Percentiles rank a stretch among this genome's conserved stretches.
Conservation (phyloP, 192 early-diverging fungal species). For the Umbelopsis vinacea region DNA sequence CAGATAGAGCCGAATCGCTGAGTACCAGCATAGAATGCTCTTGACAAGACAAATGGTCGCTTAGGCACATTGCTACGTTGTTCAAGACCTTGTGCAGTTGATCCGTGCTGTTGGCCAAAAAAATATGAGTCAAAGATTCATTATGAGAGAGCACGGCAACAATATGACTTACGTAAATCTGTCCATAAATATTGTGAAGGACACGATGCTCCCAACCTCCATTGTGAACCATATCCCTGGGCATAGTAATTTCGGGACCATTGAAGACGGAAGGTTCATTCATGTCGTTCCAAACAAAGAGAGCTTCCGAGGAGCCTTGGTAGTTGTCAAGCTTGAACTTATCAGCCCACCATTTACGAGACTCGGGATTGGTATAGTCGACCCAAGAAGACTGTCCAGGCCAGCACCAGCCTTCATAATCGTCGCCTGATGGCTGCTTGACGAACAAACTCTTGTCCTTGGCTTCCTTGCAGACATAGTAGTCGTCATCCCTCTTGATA, state of each 20-base stretch:
- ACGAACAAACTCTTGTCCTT: constrained; percentile 76
- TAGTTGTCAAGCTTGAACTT: constrained; percentile 83
- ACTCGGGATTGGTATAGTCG: constrained; percentile 84
- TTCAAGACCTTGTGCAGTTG: constrained; percentile 82
- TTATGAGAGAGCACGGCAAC: background rate
- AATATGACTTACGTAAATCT: constrained; percentile 65
- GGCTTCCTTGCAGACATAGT: constrained; percentile 79
- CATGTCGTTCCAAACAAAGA: constrained; percentile 99
- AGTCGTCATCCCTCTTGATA: constrained; percentile 84
- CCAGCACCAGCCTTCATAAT: constrained; percentile 99
- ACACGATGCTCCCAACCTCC: constrained; percentile 92
- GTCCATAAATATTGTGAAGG: constrained; percentile 93
- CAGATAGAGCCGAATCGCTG: constrained; percentile 96
- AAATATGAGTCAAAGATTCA: too few relatives aligned
- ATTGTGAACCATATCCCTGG: constrained; percentile 89
- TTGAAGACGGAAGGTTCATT: constrained; percentile 98
- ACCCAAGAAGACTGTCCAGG: constrained; percentile 90
- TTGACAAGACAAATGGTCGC: constrained; percentile 93
- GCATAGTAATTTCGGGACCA: constrained; percentile 97
- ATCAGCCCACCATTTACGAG: constrained; percentile 79
- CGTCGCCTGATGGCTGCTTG: constrained; percentile 70
- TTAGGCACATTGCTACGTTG: constrained; percentile 56
- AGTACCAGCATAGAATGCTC: constrained; percentile 96
- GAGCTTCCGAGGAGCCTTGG: constrained; percentile 74
- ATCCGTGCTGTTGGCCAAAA: constrained; percentile 62